Evolutionary conservation across 2,329 filamentous ascomycete species (phyloP).

Genomic region (Tolypocladium cylindrosporum): DNA sequence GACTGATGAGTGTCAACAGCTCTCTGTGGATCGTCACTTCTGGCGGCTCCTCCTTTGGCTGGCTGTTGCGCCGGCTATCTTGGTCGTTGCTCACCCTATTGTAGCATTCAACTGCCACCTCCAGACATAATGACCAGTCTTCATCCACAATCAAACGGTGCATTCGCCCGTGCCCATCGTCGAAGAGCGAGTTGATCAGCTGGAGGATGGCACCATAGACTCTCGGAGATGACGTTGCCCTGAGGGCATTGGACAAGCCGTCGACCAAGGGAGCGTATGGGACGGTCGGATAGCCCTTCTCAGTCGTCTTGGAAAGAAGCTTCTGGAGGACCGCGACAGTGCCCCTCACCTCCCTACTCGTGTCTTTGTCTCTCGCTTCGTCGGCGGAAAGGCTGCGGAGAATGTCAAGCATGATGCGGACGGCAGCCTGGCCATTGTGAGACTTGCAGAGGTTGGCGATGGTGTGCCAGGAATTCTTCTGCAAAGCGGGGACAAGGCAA

Average conservation of each 20-base stretch:
- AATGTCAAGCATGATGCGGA: slow-evolving; percentile 55
- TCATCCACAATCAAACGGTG: slow-evolving; percentile 51
- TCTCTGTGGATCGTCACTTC: slow-evolving; percentile 32
- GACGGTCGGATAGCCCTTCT: slow-evolving; percentile 50
- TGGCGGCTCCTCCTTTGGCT: slow-evolving; percentile 15
- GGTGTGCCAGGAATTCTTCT: slow-evolving; percentile 59
- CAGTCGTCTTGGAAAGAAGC: slow-evolving; percentile 47
- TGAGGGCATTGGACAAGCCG: slow-evolving; percentile 42
- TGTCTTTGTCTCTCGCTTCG: slow-evolving; percentile 38
- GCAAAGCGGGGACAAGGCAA: slow-evolving; percentile 49
- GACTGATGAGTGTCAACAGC: slow-evolving; percentile 32
- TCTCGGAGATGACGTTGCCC: slow-evolving; percentile 31
- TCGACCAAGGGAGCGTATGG: slow-evolving; percentile 50
- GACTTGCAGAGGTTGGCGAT: slow-evolving; percentile 62
- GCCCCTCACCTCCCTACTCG: slow-evolving; percentile 48
- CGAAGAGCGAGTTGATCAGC: slow-evolving; percentile 46
- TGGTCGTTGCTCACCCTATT: slow-evolving; percentile 16
- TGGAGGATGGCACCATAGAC: slow-evolving; percentile 37
- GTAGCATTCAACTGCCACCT: slow-evolving; percentile 47
- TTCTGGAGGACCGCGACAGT: slow-evolving; percentile 54
- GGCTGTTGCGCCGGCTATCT: slow-evolving; percentile 11
- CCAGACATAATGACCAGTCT: slow-evolving; percentile 53
- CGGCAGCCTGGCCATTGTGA: slow-evolving; percentile 60
- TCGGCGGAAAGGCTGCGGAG: slow-evolving; percentile 38
- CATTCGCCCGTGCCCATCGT: slow-evolving; percentile 39